phyloP scores from a whole-genome alignment of 768 basidiomycete species.

The Leucocoprinus sp. region DNA sequence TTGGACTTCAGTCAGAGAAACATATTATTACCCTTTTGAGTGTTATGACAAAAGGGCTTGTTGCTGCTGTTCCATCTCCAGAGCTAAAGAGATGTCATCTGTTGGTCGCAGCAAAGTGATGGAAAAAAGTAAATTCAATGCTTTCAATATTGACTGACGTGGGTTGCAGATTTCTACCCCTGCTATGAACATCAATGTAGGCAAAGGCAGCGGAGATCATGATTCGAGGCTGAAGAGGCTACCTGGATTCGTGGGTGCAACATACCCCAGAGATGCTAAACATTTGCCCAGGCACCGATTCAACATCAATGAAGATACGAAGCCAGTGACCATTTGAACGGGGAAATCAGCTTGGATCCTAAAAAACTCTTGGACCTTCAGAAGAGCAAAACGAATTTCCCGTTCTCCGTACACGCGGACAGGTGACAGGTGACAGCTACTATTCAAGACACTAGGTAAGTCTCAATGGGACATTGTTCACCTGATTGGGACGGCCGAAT shows the following conservation, averaged over 20 bases:
- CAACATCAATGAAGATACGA: conserved; percentile 28
- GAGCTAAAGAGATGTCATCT: conserved; percentile 31
- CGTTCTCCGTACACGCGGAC: conserved; percentile 44
- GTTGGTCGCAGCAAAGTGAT: conserved; percentile 64
- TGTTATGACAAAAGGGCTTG: conserved; percentile 71
- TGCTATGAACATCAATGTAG: conserved; percentile 47
- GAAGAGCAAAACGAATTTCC: conserved; percentile 47
- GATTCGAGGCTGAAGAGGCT: conserved; percentile 41
- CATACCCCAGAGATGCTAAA: conserved; percentile 21
- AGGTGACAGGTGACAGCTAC: conserved; percentile 23
- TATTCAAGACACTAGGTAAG: conserved; percentile 18
- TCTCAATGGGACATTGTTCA: conserved; percentile 12
- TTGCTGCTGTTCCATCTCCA: conserved; percentile 31
- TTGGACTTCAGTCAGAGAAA: not conserved
- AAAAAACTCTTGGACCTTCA: conserved; percentile 15
- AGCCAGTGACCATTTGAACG: conserved; percentile 16
- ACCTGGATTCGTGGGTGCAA: conserved; percentile 29
- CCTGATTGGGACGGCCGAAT: conserved; percentile 20
- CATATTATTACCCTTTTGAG: conserved; percentile 27
- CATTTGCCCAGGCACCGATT: conserved; percentile 34
- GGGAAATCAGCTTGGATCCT: not conserved
- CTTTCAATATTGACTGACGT: conserved; percentile 55
- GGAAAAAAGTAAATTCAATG: conserved; percentile 53
- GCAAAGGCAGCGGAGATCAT: conserved; percentile 47
- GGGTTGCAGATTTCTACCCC: conserved; percentile 59